Evolutionary conservation across 2,329 filamentous ascomycete species (phyloP).

Genomic region (Emergomyces orientalis): DNA sequence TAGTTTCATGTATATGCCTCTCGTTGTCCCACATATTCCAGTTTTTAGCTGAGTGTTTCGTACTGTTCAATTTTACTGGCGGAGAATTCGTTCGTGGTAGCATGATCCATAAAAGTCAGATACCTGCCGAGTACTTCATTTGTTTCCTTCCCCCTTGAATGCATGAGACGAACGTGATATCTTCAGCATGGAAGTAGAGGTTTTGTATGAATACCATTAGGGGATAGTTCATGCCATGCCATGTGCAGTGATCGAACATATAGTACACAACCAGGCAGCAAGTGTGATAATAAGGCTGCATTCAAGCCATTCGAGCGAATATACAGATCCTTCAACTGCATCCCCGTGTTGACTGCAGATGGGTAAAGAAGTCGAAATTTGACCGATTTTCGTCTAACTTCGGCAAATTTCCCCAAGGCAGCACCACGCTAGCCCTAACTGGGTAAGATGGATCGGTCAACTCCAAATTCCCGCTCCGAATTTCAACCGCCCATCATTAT

Average conservation of each 20-base stretch:
- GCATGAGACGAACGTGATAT: not conserved
- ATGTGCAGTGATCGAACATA: not conserved
- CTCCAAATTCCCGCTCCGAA: not conserved
- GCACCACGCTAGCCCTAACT: not conserved
- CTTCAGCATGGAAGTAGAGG: not conserved
- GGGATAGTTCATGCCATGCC: not conserved
- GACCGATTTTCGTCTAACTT: too few species aligned
- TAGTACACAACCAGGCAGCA: not conserved
- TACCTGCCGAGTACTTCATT: not conserved
- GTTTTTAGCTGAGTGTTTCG: not conserved
- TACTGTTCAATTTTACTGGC: not conserved
- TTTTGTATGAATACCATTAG: not conserved
- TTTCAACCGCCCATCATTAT: not conserved
- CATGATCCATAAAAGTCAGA: not conserved
- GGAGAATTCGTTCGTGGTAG: not conserved
- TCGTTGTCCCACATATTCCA: not conserved
- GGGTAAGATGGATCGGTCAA: not conserved
- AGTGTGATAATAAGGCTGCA: not conserved
- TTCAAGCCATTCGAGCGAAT: too few species aligned
- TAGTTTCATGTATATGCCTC: not conserved
- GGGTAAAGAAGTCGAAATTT: too few species aligned
- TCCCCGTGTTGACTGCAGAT: too few species aligned
- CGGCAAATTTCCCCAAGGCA: not conserved
- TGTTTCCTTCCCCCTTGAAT: not conserved
- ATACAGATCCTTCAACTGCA: not conserved